Evolutionary conservation across 2,329 filamentous ascomycete species (phyloP).

Genomic region (Eurotiales sp.): DNA sequence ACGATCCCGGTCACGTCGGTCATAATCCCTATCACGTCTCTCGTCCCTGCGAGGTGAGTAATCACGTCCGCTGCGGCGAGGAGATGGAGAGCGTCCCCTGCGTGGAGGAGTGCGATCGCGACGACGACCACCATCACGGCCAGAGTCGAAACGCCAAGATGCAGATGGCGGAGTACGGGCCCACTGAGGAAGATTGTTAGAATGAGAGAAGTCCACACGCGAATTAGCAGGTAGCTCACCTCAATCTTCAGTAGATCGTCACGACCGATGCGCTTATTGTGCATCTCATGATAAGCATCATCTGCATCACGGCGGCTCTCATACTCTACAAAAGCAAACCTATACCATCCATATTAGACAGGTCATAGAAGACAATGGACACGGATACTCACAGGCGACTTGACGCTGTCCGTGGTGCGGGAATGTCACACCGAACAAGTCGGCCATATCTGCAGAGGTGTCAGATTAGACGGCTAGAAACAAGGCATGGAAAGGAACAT

Average conservation of each 20-base stretch:
- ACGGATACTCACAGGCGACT: slow-evolving; percentile 80
- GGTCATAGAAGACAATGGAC: slow-evolving; percentile 22
- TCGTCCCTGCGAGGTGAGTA: slow-evolving; percentile 89
- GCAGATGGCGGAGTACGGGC: slow-evolving; percentile 95
- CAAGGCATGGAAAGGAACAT: neutral
- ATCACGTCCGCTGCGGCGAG: slow-evolving; percentile 58
- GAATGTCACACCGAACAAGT: slow-evolving; percentile 97
- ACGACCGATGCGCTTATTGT: slow-evolving; percentile 95
- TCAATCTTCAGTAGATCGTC: slow-evolving; percentile 98
- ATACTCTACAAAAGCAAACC: slow-evolving; percentile 98
- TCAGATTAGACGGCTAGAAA: slow-evolving; percentile 29
- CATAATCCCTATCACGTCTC: slow-evolving; percentile 70
- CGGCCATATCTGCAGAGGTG: slow-evolving; percentile 81
- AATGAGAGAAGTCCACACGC: neutral
- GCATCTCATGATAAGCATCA: slow-evolving; percentile 99
- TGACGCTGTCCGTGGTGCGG: slow-evolving; percentile 86
- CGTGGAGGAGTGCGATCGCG: slow-evolving; percentile 72
- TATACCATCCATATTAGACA: slow-evolving; percentile 24
- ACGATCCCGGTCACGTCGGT: slow-evolving; percentile 55
- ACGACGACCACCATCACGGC: slow-evolving; percentile 62
- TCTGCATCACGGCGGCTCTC: slow-evolving; percentile 97
- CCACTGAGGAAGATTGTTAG: slow-evolving; percentile 64
- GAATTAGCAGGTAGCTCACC: slow-evolving; percentile 55
- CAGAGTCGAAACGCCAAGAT: slow-evolving; percentile 96
- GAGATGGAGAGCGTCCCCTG: slow-evolving; percentile 60